These are phyloP conservation scores for Colletotrichum orchidophilum DNA, from an alignment of 2,329 filamentous ascomycete species.

Conservation along the genomic window DNA sequence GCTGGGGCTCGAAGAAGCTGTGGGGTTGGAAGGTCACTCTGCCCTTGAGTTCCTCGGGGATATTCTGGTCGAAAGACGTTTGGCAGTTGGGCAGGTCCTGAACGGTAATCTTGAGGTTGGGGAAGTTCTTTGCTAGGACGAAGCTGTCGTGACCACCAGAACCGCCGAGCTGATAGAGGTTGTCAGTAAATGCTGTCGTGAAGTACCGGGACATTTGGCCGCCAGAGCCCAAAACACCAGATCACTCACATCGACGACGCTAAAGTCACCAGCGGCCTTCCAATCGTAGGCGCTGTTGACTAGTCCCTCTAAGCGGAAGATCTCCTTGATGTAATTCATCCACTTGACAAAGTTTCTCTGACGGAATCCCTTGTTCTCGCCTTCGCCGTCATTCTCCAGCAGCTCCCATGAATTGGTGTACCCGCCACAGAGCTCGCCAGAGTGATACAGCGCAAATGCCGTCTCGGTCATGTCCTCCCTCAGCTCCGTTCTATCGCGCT, in stretches of 20 bases:
- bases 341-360: constrained; percentile 51
- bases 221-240: background rate
- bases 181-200: constrained; percentile 4
- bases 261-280: constrained; percentile 45
- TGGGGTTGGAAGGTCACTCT: constrained; percentile 49
- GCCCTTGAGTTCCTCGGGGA: constrained; percentile 43
- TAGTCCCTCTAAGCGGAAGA: constrained; percentile 47
- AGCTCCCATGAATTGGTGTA: constrained; percentile 49
- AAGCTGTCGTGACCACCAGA: constrained; percentile 53
- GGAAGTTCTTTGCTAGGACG: constrained; percentile 50
- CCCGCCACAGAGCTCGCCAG: constrained; percentile 41
- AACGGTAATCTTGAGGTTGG: constrained; percentile 52
- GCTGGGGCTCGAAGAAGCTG: constrained; percentile 51
- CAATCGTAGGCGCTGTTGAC: constrained; percentile 48
- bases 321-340: constrained; percentile 51
- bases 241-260: constrained; percentile 52
- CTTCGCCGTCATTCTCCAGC: constrained; percentile 52
- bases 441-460: constrained; percentile 48
- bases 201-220: background rate
- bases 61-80: constrained; percentile 45
- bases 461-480: constrained; percentile 47
- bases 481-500: constrained; percentile 42
- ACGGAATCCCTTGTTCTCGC: constrained; percentile 48
- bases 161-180: constrained; percentile 47
- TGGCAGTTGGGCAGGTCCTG: constrained; percentile 54